Evolutionary conservation across 140 eudicot genomes (phyloP).

Genomic region (Bidens hawaiensis): DNA sequence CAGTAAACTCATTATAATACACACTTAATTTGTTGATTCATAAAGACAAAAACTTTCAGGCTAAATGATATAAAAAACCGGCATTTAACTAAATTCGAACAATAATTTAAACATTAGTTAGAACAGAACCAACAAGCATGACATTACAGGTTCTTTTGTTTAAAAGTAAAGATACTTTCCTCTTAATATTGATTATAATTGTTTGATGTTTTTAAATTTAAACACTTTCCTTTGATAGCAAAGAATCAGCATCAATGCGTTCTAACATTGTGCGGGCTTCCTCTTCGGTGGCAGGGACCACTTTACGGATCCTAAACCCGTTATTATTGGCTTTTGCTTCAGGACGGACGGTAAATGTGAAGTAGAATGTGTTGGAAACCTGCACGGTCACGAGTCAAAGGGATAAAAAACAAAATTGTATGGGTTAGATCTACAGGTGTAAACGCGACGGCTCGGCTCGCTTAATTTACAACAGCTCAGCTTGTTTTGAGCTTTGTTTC

Average conservation of each 20-base stretch:
- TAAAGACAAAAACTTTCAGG: too few relatives aligned
- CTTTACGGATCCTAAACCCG: constrained; percentile 73
- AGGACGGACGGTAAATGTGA: constrained; percentile 89
- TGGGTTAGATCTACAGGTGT: background rate
- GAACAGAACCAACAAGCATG: background rate
- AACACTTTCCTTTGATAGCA: constrained; percentile 14
- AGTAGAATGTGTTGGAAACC: constrained; percentile 94
- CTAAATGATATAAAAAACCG: too few relatives aligned
- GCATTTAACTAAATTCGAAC: too few relatives aligned
- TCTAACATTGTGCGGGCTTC: constrained; percentile 85
- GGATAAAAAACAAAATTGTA: background rate
- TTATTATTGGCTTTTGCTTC: constrained; percentile 69
- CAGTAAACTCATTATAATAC: too few relatives aligned
- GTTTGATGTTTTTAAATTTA: too few relatives aligned
- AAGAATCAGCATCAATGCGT: constrained; percentile 80
- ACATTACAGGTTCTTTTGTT: background rate
- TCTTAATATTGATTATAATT: background rate
- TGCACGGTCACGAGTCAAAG: constrained; percentile 19
- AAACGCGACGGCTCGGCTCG: too few relatives aligned
- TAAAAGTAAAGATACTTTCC: background rate
- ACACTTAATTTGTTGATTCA: too few relatives aligned
- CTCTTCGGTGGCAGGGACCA: constrained; percentile 97
- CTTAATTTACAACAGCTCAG: too few relatives aligned
- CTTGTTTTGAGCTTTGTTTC: too few relatives aligned
- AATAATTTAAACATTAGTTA: too few relatives aligned